Conservation (phyloP, 169 alveolate species). For the Neospora caninum region DNA sequence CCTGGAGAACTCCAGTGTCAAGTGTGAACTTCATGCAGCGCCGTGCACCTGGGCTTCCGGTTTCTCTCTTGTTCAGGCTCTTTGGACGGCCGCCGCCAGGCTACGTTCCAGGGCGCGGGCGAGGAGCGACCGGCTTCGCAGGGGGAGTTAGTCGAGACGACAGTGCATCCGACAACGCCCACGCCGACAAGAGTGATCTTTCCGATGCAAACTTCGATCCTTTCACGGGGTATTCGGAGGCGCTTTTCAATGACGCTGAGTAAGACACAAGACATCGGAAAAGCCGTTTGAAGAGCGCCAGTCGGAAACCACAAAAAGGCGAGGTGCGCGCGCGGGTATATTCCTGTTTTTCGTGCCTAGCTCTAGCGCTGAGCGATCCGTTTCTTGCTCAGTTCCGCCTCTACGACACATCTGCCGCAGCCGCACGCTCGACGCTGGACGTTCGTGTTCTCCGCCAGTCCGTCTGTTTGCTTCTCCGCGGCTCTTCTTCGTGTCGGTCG, state of each 20-base stretch:
- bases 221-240: conserved; percentile 89
- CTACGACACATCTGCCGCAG: no score
- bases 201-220: conserved; percentile 92
- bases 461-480: no score
- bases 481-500: neutral
- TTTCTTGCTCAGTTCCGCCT: no score
- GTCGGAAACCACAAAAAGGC: neutral
- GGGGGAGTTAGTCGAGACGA: conserved; percentile 98
- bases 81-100: conserved; percentile 77
- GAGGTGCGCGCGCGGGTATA: neutral
- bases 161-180: conserved; percentile 80
- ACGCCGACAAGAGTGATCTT: conserved; percentile 82
- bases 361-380: neutral
- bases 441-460: no score
- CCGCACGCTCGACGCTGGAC: no score
- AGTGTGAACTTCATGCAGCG: no score
- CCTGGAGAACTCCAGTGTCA: no score
- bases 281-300: neutral
- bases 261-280: conserved; percentile 1
- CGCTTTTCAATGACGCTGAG: conserved; percentile 72
- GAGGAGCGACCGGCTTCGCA: conserved; percentile 85
- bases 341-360: neutral
- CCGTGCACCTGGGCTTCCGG: neutral
- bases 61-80: conserved; percentile 55
- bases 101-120: conserved; percentile 83